Evolutionary conservation across 2,329 filamentous ascomycete species (phyloP), one percentile per base, ranked within the genome.

Genomic region (Beauveria medogensis): DNA sequence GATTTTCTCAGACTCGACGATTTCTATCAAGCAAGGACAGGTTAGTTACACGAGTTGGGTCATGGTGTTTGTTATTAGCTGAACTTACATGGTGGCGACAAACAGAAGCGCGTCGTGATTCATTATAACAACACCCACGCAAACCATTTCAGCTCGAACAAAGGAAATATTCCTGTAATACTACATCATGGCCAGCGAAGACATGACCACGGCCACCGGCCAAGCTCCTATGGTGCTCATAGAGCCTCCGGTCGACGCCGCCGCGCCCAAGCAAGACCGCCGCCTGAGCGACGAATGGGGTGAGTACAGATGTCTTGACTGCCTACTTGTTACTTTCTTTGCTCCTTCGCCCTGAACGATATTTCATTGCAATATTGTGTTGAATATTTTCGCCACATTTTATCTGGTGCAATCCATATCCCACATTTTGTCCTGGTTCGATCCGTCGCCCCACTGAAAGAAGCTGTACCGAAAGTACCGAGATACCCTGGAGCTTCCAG

Each of bases 241-340:
- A 63, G 69, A 72, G 62, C 71, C 73, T 14, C 69, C 71, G 44
- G 65, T 69, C 20, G 46, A 12, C 22, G 41, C 55, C 22, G 28
- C 55, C 10, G 59, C 63, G 8, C 59, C 62, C 62, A 71, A 68
- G 65, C 66, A 73, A 59, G 73, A 71, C 62, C 69, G 69, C 62
- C 71, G 70, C 64, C 69, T 70, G 67, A 78, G 74, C 26, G 78
- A 77, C 64, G 79, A 81, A 69, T 81, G 79, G 79, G 79, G 78
- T 80, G 62, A 69, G 76, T 72, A 7, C 12, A 22, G 3, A 22
- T 20, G 37, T 41, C n/a, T 50, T 24, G 3, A 9, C 26, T 18
- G 9, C 41, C 6, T 24, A 1, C 30, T 7, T 24, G 18, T 54
- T 2, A 14, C 18, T 26, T 52, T 8, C 37, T 18, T 28, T 28